Evolutionary conservation across 495 filamentous ascomycete genomes (phyloP).

Genomic region (Massariosphaeria phaeospora): DNA sequence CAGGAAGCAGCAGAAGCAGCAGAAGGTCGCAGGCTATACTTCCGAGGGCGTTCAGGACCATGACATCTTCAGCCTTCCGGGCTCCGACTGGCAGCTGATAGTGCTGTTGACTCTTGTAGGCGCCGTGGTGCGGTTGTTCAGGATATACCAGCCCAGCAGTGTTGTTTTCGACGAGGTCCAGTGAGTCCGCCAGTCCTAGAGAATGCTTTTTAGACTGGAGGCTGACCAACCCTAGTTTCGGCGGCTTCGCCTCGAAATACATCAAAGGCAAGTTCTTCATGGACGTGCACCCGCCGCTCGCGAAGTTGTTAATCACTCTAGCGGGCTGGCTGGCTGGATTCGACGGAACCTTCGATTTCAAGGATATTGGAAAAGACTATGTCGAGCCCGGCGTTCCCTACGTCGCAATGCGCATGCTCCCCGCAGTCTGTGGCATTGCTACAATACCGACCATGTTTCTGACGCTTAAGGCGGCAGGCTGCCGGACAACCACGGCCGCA

Average conservation of each 20-base stretch:
- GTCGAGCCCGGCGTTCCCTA: conserved; percentile 91
- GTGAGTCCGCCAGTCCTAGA: conserved; percentile 51
- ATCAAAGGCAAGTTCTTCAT: conserved; percentile 99
- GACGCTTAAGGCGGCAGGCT: conserved; percentile 86
- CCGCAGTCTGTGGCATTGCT: conserved; percentile 79
- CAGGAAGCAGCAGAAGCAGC: conserved; percentile 24
- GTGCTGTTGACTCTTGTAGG: conserved; percentile 68
- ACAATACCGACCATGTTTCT: conserved; percentile 89
- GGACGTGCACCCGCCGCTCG: conserved; percentile 97
- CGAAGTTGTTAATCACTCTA: conserved; percentile 90
- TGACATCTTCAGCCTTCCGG: conserved; percentile 62
- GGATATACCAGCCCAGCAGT: conserved; percentile 92
- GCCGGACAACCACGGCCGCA: conserved; percentile 73
- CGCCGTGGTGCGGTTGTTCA: conserved; percentile 78
- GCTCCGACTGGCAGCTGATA: conserved; percentile 75
- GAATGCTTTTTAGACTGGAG: neutral
- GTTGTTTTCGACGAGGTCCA: conserved; percentile 99
- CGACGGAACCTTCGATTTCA: conserved; percentile 94
- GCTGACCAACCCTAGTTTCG: conserved; percentile 56
- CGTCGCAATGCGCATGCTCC: conserved; percentile 93
- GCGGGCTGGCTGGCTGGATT: conserved; percentile 95
- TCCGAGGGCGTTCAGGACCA: conserved; percentile 61
- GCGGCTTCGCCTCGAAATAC: conserved; percentile 95
- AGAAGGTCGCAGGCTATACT: conserved; percentile 51
- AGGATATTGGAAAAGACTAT: conserved; percentile 99